Evolutionary conservation across 192 early-diverging fungal species (phyloP), one percentile per base, ranked within the genome.

Genomic region (Chytriomyces sp.): DNA sequence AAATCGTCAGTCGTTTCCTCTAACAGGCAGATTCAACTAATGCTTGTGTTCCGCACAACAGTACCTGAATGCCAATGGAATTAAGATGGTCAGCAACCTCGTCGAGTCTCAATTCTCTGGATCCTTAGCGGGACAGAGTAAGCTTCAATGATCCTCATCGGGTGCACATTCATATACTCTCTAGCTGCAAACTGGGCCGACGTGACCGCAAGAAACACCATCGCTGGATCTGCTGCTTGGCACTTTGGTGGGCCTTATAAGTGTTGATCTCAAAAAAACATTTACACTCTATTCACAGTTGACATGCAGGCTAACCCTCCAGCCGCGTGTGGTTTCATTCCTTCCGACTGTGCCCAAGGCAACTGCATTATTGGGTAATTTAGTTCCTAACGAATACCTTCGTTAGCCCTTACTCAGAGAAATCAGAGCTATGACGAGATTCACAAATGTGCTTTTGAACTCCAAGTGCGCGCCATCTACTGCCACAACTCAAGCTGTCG

Each of bases 151-250:
- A 0, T 12, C 0, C 2, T 49, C 1, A 0, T 2, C 1, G 22
- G 2, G 1, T 22, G 12, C 1, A 49, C 22, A 0, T 19, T 1
- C 2, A 49, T 49, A 12, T 19, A 1, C 44, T 19, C 2, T 22
- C 12, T 22, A 49, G 44, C 66, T n/a, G 41, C 66, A 36, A 68
- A 68, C 52, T 68, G 66, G 66, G 66, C 66, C 30, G 66, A 68
- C 44, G 53, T 33, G 1, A 49, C 7, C 40, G 66, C 52, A 25
- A 32, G 32, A 19, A 28, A 33, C 30, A 2, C 19, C 52, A 68
- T 37, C 44, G 25, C 19, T 12, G 66, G 32, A 33, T 56, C 52
- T 17, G 66, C 66, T 36, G 3, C 14, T 14, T 68, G 66, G 66
- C 66, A 68, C 44, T n/a, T n/a, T n/a, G n/a, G n/a, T n/a, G n/a